Percentiles rank a stretch among this genome's conserved stretches.
Conservation (phyloP, 176 grass and related monocot genomes). For the Microstegium vimineum region DNA sequence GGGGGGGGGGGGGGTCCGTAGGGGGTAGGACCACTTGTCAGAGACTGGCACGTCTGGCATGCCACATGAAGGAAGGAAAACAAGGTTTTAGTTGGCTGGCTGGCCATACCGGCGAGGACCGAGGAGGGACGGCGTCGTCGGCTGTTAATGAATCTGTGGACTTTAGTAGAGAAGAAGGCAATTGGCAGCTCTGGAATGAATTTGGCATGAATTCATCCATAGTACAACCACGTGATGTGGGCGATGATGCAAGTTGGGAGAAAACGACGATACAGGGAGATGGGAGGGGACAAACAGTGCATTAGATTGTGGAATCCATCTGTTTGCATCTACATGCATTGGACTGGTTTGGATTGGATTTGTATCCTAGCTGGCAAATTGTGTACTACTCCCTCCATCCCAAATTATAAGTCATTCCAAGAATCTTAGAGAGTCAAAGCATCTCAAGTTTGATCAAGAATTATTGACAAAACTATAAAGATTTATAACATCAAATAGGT, state of each 20-base stretch:
- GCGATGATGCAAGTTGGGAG: conserved; percentile 14
- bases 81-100: neutral
- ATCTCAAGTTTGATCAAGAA: too few relatives aligned
- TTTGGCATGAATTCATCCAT: neutral
- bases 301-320: conserved; percentile 1
- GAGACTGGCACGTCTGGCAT: too few relatives aligned
- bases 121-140: neutral
- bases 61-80: too few relatives aligned
- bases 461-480: too few relatives aligned
- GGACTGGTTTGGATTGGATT: neutral
- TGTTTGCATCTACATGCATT: neutral
- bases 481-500: too few relatives aligned
- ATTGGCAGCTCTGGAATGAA: neutral
- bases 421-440: too few relatives aligned
- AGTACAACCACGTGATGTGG: neutral
- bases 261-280: neutral
- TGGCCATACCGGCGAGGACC: too few relatives aligned
- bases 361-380: neutral
- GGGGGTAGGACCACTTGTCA: neutral
- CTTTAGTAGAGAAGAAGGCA: neutral
- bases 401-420: too few relatives aligned
- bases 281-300: neutral
- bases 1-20: too few relatives aligned
- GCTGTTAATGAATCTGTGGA: neutral
- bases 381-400: too few relatives aligned